Base-by-base conservation (phyloP, 176 grass and related monocot genomes). In the Musa acuminata region DNA sequence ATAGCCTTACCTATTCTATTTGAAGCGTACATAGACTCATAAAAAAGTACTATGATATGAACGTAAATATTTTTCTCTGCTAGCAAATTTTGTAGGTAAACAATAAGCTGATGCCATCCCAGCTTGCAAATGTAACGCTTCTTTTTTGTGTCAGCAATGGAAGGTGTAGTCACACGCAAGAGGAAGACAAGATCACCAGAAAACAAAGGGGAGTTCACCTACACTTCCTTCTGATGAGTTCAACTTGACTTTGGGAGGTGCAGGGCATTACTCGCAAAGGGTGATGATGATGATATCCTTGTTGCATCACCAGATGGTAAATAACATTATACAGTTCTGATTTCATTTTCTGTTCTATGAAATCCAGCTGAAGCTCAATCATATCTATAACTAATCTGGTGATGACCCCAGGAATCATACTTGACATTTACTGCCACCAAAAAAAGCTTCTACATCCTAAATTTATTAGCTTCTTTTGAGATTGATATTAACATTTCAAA, bases 281-380 rank as follows among this genome's bases (percentile, higher is more conserved):
- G 90, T 16, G 90, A 98, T 43, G 35, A 43, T 43, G 35, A 43
- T 80, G 88, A 93, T 74, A 57, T 98, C 72, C 85, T 89, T 65
- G 84, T 98, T 52, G 86, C 90, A 62, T 93, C 92, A 76, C 84
- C 86, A 6, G 95, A 98, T 78, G 90, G 93, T 92, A 87, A 85
- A 72, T 69, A 51, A 50, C 22, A 62, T 62, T 2, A 19, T 54
- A n/a, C 1, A 67, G 17, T 24, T 55, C 1, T 27, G 3, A 55
- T 67, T 53, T 14, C n/a, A 9, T 52, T 51, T 43, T 43, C 35
- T 43, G 35, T 43, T 43, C 35, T 53, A 11, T 52, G 23, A 43
- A 43, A 43, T 43, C 35, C 35, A 43, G 35, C 35, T 43, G 35
- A 43, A 43, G 35, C 35, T 43, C 4, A 43, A 43, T 43, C 35